Evolutionary conservation across 805 yeast genomes (phyloP).

Genomic region (Candida andamanensis): DNA sequence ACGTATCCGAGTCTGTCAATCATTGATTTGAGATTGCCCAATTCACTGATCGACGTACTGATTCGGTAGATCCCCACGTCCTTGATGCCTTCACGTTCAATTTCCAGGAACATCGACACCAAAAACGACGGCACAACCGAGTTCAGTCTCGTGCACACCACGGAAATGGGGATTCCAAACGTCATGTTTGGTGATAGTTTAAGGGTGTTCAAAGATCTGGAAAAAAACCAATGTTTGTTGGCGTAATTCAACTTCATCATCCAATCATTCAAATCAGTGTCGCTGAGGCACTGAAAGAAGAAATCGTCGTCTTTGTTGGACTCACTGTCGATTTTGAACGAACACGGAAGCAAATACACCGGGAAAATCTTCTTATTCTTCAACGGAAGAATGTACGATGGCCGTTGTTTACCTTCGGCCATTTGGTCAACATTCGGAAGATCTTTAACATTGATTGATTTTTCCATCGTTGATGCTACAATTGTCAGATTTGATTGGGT

Average conservation of each 20-base stretch:
- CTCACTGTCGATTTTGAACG: constrained; percentile 46
- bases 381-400: constrained; percentile 44
- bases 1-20: constrained; percentile 46
- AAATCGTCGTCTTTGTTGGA: constrained; percentile 42
- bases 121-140: constrained; percentile 61
- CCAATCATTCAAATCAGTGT: constrained; percentile 72
- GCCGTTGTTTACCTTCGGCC: constrained; percentile 45
- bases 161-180: constrained; percentile 82
- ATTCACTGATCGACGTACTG: constrained; percentile 47
- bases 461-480: constrained; percentile 23
- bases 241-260: constrained; percentile 44
- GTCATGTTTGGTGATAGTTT: constrained; percentile 29
- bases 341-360: constrained; percentile 43
- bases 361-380: constrained; percentile 46
- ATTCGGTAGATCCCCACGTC: constrained; percentile 88
- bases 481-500: not conserved
- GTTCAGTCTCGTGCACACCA: constrained; percentile 69
- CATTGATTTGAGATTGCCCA: constrained; percentile 37
- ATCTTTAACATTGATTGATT: constrained; percentile 45
- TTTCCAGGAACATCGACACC: constrained; percentile 60
- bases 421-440: constrained; percentile 50
- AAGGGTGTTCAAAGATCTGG: constrained; percentile 27
- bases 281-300: constrained; percentile 62
- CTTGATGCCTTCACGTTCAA: constrained; percentile 82
- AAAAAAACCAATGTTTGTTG: constrained; percentile 52